Evolutionary conservation across 257 asterid species (phyloP), one percentile per base, ranked within the genome.

Genomic region (Cinchona pubescens): DNA sequence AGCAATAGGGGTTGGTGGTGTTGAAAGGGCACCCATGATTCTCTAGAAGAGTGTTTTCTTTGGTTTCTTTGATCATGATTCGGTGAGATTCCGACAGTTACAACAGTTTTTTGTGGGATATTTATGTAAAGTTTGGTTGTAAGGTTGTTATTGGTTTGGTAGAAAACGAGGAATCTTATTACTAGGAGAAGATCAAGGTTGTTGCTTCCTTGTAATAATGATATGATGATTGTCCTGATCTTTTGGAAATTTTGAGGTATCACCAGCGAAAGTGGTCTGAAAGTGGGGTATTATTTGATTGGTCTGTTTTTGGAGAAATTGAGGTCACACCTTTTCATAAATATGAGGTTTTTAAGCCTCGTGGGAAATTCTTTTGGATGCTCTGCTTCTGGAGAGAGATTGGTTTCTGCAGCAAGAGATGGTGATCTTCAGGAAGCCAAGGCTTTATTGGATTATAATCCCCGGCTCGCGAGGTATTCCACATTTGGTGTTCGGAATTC

Each of bases 361-460:
- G 87, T 92, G 85, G 94, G 96, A 38, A 92, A 92, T 82, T 92
- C 97, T 37, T 92, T 92, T 76, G 97, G 97, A 45, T 92, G 97
- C 70, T 92, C 97, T 73, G 97, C 97, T 23, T 89, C 97, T 2
- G 97, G 97, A 49, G 96, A 90, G 87, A 86, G 96, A 42, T 74
- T 92, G 4, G 97, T 92, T 74, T 89, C 96, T 14, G 97, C 97
- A 42, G 97, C 97, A 48, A 92, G 97, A 80, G 97, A 92, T 79
- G 97, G 97, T 29, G 97, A 92, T 88, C 79, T 92, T 70, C 96
- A 86, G 80, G 97, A 92, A 87, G 97, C 97, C 29, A 92, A 90
- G 91, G 96, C 96, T 61, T 89, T 92, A 60, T 82, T 92, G 84
- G 96, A 92, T 19, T 92, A 89, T 75, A 90, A 92, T 78, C 97